These are phyloP conservation scores for Cladosporium sp. DNA, from an alignment of 2,329 filamentous ascomycete species.

Conservation along the genomic window DNA sequence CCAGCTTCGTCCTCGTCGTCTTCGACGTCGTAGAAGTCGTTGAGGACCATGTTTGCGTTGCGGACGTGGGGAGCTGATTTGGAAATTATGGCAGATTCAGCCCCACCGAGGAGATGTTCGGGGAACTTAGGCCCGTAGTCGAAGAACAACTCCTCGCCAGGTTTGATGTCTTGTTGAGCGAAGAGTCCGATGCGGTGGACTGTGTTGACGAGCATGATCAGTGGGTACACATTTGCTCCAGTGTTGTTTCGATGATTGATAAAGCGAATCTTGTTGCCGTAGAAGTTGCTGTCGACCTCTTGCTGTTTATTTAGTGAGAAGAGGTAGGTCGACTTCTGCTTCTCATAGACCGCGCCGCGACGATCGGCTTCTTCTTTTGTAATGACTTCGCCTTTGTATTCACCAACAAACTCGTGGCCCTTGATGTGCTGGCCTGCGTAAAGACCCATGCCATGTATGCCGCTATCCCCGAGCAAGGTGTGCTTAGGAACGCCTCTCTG, in stretches of 20 bases:
- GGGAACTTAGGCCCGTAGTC: slow-evolving; percentile 58
- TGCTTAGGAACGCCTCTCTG: slow-evolving; percentile 64
- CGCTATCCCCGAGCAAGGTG: slow-evolving; percentile 66
- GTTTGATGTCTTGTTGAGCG: slow-evolving; percentile 61
- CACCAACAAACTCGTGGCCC: slow-evolving; percentile 69
- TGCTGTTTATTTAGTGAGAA: slow-evolving; percentile 52
- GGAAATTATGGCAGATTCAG: background rate
- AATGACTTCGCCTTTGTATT: slow-evolving; percentile 77
- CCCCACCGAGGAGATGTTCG: slow-evolving; percentile 22
- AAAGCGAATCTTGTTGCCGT: slow-evolving; percentile 76
- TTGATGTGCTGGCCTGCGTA: slow-evolving; percentile 66
- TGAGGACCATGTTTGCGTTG: slow-evolving; percentile 18
- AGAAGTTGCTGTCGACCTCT: slow-evolving; percentile 66
- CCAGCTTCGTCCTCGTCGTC: slow-evolving; percentile 19
- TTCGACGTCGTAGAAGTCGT: slow-evolving; percentile 23
- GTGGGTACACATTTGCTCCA: slow-evolving; percentile 59
- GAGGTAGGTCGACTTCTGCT: slow-evolving; percentile 60
- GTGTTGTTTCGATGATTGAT: slow-evolving; percentile 69
- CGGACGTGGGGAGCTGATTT: slow-evolving; percentile 22
- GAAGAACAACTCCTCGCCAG: slow-evolving; percentile 76
- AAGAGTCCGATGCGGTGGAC: slow-evolving; percentile 71
- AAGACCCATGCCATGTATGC: slow-evolving; percentile 70
- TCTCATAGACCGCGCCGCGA: slow-evolving; percentile 61
- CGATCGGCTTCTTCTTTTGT: slow-evolving; percentile 65
- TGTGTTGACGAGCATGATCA: slow-evolving; percentile 68